Percentiles rank a stretch among this genome's conserved stretches.
These are phyloP conservation scores for Phaeosphaeriaceae sp. DNA, from an alignment of 2,329 filamentous ascomycete genomes.

Conservation along the genomic window DNA sequence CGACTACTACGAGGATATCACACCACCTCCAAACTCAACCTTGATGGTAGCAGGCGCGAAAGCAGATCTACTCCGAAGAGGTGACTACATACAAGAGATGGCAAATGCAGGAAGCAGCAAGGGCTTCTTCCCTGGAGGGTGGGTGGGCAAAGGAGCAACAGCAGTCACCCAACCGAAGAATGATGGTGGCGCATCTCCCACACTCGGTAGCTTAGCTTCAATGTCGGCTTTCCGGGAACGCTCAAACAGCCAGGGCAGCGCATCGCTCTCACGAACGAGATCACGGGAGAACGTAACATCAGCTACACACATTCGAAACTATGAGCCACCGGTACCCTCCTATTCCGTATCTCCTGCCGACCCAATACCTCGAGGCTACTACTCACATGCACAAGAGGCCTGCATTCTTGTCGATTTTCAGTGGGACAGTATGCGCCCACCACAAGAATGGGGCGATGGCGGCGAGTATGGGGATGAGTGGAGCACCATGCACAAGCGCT, in stretches of 20 bases:
- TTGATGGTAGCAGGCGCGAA: conserved; percentile 91
- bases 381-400: conserved; percentile 86
- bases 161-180: conserved; percentile 24
- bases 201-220: conserved; percentile 47
- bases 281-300: conserved; percentile 30
- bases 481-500: conserved; percentile 92
- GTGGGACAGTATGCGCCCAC: conserved; percentile 88
- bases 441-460: conserved; percentile 84
- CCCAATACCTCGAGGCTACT: conserved; percentile 85
- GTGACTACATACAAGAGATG: conserved; percentile 65
- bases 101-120: conserved; percentile 48
- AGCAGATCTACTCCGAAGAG: conserved; percentile 78
- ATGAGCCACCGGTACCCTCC: conserved; percentile 77
- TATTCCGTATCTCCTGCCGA: conserved; percentile 83
- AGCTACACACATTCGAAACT: conserved; percentile 52
- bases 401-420: conserved; percentile 89
- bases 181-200: conserved; percentile 28
- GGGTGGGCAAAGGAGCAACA: conserved; percentile 52
- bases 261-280: conserved; percentile 30
- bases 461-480: conserved; percentile 92
- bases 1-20: conserved; percentile 92
- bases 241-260: conserved; percentile 51
- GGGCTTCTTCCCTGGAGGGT: conserved; percentile 63
- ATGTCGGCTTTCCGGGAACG: conserved; percentile 52
- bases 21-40: conserved; percentile 81